Base-by-base conservation (phyloP, 176 grass and related monocot genomes). In the Oryza nivara region DNA sequence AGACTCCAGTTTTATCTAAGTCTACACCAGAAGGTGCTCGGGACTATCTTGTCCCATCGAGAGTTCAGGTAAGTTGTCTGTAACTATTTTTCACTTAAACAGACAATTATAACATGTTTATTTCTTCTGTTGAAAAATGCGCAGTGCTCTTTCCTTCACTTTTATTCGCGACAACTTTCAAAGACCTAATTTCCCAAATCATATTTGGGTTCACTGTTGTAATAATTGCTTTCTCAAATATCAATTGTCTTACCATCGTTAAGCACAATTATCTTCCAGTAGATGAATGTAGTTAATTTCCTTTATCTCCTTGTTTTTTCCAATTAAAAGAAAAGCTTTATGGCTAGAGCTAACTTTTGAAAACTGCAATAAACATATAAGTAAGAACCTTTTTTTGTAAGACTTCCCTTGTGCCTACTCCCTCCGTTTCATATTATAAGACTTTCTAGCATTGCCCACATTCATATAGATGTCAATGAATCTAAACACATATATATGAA, bases 1-100 rank as follows among this genome's bases (percentile, higher is more conserved):
- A 99, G 96, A 99, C 96, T 93, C 96, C 96, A 91, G 92, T 96
- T 88, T 89, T 99, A 81, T 99, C 96, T 76, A 92, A 89, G 73
- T 99, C 96, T 44, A 99, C 96, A 80, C 96, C 96, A 70, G 96
- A 96, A 92, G 96, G 96, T 78, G 93, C 96, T 47, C 88, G 96
- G 4, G 93, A 99, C 58, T 99, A 99, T 96, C 96, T 99, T 82
- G 96, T 96, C 78, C 96, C 96, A 82, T 96, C 96, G n/a, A 86
- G 93, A 92, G 93, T 99, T 92, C 96, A 99, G 96, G 96, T 99
- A 75, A 89, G 63, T 72, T 70, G 92, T 23, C 61, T 77, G 17
- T 61, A 5, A 19, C 70, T 77, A 82, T 78, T 35, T 51, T 19
- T 49, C 58, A 22, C 6, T 75, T 69, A n/a, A n/a, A 23, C 8